phyloP scores from a whole-genome alignment of 2,329 filamentous ascomycete genomes.

The Boeremia exigua region DNA sequence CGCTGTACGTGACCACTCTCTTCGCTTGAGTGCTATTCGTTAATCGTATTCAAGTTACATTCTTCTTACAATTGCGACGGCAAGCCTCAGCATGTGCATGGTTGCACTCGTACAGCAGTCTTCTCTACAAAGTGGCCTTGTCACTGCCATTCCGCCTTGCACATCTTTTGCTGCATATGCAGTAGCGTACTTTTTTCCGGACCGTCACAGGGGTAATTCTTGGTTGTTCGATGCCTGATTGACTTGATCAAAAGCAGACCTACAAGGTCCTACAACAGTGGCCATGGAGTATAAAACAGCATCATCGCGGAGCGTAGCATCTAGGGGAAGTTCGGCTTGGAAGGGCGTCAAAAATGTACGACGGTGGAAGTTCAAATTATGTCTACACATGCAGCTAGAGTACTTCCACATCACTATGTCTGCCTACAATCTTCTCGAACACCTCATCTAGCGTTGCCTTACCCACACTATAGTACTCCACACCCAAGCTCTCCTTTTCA shows the following conservation, averaged over 20 bases:
- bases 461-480: conserved; percentile 84
- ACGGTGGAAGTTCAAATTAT: too few relatives aligned
- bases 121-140: conserved; percentile 19
- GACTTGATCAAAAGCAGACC: not conserved
- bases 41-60: conserved; percentile 2
- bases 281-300: too few relatives aligned
- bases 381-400: not conserved
- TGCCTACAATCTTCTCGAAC: conserved; percentile 76
- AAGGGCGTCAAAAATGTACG: too few relatives aligned
- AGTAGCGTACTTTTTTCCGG: conserved; percentile 24
- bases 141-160: conserved; percentile 28
- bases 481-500: conserved; percentile 68
- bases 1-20: not conserved
- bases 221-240: not conserved
- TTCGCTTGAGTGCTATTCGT: not conserved
- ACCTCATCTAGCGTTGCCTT: conserved; percentile 82
- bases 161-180: conserved; percentile 27
- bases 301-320: too few relatives aligned
- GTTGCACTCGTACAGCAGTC: conserved; percentile 26
- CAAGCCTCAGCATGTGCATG: conserved; percentile 23
- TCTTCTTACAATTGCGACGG: conserved; percentile 13
- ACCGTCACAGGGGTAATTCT: not conserved
- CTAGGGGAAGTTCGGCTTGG: too few relatives aligned
- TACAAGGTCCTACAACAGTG: too few relatives aligned
- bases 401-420: conserved; percentile 9